Percentiles rank a stretch among this genome's conserved stretches.
These are phyloP conservation scores for Delonix regia DNA, from an alignment of 306 rosid genomes.

Conservation along the genomic window DNA sequence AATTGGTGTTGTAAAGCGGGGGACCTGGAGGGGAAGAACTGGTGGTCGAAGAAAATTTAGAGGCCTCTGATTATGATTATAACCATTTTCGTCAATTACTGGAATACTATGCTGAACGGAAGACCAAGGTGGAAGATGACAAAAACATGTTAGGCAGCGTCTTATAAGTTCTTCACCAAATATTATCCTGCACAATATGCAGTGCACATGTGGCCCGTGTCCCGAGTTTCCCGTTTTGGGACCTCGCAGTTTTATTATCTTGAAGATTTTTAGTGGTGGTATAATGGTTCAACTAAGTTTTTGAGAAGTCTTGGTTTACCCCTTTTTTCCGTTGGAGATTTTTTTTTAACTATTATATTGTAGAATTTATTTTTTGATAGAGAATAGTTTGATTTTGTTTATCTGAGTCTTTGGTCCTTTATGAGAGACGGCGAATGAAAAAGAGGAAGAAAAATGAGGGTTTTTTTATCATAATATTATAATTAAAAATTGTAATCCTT, in stretches of 20 bases:
- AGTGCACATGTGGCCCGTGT: not conserved
- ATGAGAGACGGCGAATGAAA: no score
- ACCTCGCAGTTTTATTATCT: not conserved
- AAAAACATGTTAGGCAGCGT: slow-evolving; percentile 39
- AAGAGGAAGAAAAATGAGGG: no score
- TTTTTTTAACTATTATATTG: no score
- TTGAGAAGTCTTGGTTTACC: no score
- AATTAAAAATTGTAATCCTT: no score
- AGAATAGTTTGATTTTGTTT: no score
- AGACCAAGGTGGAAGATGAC: not conserved
- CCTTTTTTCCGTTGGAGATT: no score
- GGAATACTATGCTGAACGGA: not conserved
- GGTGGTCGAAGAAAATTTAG: slow-evolving; percentile 43
- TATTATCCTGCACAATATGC: slow-evolving; percentile 30
- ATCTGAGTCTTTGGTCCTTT: no score
- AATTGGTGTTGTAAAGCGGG: slow-evolving; percentile 18
- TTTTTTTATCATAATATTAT: no score
- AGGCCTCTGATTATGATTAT: slow-evolving; percentile 17
- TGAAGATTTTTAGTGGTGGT: no score
- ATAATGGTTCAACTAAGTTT: no score
- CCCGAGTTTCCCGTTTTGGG: not conserved
- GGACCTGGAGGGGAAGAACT: slow-evolving; percentile 30
- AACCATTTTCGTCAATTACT: not conserved
- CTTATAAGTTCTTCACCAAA: not conserved
- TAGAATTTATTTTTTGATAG: no score